Percentiles rank a stretch among this genome's conserved stretches.
phyloP scores from a whole-genome alignment of 768 basidiomycete species.

The Lentinula guzmanii region DNA sequence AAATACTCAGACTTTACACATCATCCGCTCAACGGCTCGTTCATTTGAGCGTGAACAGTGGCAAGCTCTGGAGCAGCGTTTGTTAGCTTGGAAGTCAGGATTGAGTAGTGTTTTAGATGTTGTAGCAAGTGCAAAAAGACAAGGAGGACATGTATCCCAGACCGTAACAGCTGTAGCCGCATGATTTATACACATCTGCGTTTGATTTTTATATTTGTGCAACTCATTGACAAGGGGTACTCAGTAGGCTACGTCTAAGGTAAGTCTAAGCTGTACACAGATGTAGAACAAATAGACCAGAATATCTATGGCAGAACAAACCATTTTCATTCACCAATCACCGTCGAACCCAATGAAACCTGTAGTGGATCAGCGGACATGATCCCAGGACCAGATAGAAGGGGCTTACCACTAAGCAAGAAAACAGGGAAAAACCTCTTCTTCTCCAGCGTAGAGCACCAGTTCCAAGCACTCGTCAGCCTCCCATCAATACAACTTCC shows the following conservation, averaged over 20 bases:
- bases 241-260: background rate
- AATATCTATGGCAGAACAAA: background rate
- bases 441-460: slow-evolving; percentile 83
- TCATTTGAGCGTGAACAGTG: slow-evolving; percentile 77
- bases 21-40: slow-evolving; percentile 69
- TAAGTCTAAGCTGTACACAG: background rate
- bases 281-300: background rate
- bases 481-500: slow-evolving; percentile 83
- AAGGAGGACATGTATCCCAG: slow-evolving; percentile 24
- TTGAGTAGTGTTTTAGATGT: slow-evolving; percentile 67
- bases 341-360: slow-evolving; percentile 85
- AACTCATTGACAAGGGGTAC: background rate
- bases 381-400: background rate
- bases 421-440: slow-evolving; percentile 81
- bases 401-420: slow-evolving; percentile 59
- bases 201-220: background rate
- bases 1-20: slow-evolving; percentile 62
- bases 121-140: slow-evolving; percentile 50
- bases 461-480: slow-evolving; percentile 88
- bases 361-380: slow-evolving; percentile 17
- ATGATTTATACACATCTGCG: slow-evolving; percentile 7
- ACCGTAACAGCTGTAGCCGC: slow-evolving; percentile 15
- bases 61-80: slow-evolving; percentile 67
- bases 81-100: slow-evolving; percentile 74
- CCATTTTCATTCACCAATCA: slow-evolving; percentile 51